These are phyloP conservation scores for Vickermania spadyakhi DNA, from an alignment of 208 protist species.

Conservation along the genomic window DNA sequence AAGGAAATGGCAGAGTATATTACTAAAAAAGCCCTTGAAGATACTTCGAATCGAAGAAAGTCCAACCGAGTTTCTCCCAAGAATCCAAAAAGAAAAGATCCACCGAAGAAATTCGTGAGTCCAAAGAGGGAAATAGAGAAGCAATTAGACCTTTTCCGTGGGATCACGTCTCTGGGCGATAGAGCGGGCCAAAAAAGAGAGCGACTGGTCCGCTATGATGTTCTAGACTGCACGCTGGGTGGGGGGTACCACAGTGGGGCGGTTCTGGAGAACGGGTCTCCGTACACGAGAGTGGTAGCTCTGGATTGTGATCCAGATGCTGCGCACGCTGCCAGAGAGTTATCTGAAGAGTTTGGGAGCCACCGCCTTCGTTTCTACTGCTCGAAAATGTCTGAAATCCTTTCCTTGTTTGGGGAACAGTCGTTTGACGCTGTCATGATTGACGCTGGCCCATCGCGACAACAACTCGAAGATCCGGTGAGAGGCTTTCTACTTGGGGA, in stretches of 20 bases:
- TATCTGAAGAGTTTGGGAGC: conserved; percentile 53
- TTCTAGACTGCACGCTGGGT: conserved; percentile 84
- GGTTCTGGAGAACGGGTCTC: conserved; percentile 65
- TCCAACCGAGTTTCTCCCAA: conserved; percentile 22
- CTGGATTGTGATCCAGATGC: conserved; percentile 73
- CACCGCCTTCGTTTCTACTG: conserved; percentile 72
- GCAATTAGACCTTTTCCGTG: neutral
- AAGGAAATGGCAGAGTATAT: conserved; percentile 64
- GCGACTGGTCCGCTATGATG: conserved; percentile 68
- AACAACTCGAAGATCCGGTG: conserved; percentile 66
- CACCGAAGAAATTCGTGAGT: neutral
- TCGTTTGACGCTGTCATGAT: conserved; percentile 85
- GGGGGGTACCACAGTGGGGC: conserved; percentile 73
- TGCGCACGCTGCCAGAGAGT: conserved; percentile 19
- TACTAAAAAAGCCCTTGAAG: conserved; percentile 55
- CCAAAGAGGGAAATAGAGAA: neutral
- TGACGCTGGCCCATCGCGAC: conserved; percentile 66
- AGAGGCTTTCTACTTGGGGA: conserved; percentile 68
- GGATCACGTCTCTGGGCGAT: conserved; percentile 5
- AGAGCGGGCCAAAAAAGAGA: conserved; percentile 17
- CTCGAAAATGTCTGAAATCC: conserved; percentile 62
- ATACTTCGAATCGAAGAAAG: conserved; percentile 43
- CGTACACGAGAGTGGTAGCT: conserved; percentile 80
- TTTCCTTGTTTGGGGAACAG: conserved; percentile 75
- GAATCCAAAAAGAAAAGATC: conserved; percentile 11